Conservation (phyloP, 2,329 filamentous ascomycete genomes). For the Hyphodiscus sp. region DNA sequence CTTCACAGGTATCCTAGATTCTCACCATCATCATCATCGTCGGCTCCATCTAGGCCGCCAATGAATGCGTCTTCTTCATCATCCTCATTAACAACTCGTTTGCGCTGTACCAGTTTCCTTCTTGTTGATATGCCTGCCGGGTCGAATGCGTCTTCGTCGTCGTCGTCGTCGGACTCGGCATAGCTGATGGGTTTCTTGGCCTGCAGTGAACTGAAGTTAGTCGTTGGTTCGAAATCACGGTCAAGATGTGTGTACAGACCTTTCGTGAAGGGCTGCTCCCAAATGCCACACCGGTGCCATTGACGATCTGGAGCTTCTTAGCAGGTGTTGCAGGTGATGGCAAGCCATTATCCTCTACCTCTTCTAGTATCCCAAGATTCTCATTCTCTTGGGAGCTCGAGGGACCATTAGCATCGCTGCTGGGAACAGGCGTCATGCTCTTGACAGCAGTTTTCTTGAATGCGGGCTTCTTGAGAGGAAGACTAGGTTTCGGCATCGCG, state of each 20-base stretch:
- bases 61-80: conserved; percentile 66
- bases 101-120: conserved; percentile 43
- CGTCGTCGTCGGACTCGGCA: conserved; percentile 76
- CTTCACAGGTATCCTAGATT: not conserved
- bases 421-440: conserved; percentile 67
- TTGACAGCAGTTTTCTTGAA: conserved; percentile 25
- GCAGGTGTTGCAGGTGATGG: conserved; percentile 36
- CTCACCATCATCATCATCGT: conserved; percentile 49
- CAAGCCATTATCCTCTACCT: conserved; percentile 48
- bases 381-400: conserved; percentile 64
- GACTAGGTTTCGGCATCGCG: conserved; percentile 25
- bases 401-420: conserved; percentile 67
- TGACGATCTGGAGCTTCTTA: conserved; percentile 40
- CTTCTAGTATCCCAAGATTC: conserved; percentile 31
- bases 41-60: conserved; percentile 50
- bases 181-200: conserved; percentile 68
- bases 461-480: conserved; percentile 38
- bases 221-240: not conserved
- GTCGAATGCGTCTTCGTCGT: conserved; percentile 60
- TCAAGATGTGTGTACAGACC: conserved; percentile 40
- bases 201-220: conserved; percentile 28
- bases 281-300: conserved; percentile 34
- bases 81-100: conserved; percentile 58
- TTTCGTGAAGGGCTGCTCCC: conserved; percentile 74
- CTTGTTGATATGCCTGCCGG: conserved; percentile 33